These are phyloP conservation scores for Aspergillus tamarii DNA, from an alignment of 2,329 filamentous ascomycete genomes.

Conservation along the genomic window DNA sequence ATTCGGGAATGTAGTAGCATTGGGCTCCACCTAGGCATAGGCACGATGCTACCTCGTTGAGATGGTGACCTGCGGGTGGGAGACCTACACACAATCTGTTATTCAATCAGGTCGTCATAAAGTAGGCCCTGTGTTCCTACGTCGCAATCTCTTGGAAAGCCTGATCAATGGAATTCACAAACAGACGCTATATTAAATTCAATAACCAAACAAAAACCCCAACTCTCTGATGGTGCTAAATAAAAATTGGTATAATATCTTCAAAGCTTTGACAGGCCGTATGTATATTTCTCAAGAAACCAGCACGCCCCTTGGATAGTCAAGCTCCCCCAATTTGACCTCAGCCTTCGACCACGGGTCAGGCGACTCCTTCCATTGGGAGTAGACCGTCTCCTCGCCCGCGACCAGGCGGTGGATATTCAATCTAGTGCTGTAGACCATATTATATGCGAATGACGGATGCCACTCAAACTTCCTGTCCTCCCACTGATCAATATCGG, in stretches of 20 bases:
- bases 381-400: slow-evolving; percentile 21
- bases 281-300: slow-evolving; percentile 8
- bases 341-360: slow-evolving; percentile 25
- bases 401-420: slow-evolving; percentile 29
- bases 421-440: slow-evolving; percentile 30
- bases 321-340: slow-evolving; percentile 20
- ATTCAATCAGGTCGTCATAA: background rate
- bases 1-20: slow-evolving; percentile 2
- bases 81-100: background rate
- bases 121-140: background rate
- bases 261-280: background rate
- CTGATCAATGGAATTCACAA: background rate
- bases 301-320: slow-evolving; percentile 26
- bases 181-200: background rate
- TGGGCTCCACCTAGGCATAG: background rate
- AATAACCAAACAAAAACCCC: background rate
- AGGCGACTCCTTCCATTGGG: slow-evolving; percentile 24
- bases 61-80: background rate
- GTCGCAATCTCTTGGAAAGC: background rate
- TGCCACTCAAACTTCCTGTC: slow-evolving; percentile 14
- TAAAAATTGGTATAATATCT: background rate
- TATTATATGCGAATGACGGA: slow-evolving; percentile 21
- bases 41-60: background rate
- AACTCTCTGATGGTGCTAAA: background rate
- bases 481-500: slow-evolving; percentile 31